Evolutionary conservation across 495 filamentous ascomycete species (phyloP), one percentile per base, ranked within the genome.

Genomic region (Sabuloglossum arenarium): DNA sequence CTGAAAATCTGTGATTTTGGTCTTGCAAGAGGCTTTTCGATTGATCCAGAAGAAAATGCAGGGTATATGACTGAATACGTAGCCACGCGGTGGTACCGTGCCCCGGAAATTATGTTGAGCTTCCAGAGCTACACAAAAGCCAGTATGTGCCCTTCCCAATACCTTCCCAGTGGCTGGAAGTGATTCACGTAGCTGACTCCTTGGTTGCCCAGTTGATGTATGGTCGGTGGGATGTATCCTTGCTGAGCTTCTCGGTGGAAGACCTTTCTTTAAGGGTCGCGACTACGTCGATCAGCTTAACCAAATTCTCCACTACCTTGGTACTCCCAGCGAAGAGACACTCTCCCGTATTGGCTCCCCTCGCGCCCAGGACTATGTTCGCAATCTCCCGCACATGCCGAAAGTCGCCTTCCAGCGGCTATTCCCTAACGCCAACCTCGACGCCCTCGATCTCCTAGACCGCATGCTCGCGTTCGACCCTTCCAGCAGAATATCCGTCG

Each of bases 101-200:
- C 91, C 31, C 91, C 91, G 2, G 91, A 98, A 67, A 98, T 98
- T 65, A 98, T 97, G 91, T 74, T 98, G 66, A 97, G 88, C 69
- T 97, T 98, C 80, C 90, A 96, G 71, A 95, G 90, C 70, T 98
- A 98, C 67, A 98, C 93, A 61, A 97, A 98, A 84, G 91, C 91
- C 57, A 97, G 87, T 94, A 76, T 50, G 87, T 87, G 9, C n/a
- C 45, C 29, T 27, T 56, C 28, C n/a, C 49, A 21, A 3, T 2
- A 3, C 27, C 6, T n/a, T 19, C 12, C 31, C 10, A 0, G 31
- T 4, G 21, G 10, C 9, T 27, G 19, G 11, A 27, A 30, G 29
- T 6, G 23, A 57, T n/a, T 8, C 12, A 14, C 29, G 8, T 27
- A 28, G 9, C 24, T 43, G 16, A 50, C 27, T 34, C 53, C 65